phyloP scores from a whole-genome alignment of 1,284 basidiomycete genomes.

The Naganishia sp. region DNA sequence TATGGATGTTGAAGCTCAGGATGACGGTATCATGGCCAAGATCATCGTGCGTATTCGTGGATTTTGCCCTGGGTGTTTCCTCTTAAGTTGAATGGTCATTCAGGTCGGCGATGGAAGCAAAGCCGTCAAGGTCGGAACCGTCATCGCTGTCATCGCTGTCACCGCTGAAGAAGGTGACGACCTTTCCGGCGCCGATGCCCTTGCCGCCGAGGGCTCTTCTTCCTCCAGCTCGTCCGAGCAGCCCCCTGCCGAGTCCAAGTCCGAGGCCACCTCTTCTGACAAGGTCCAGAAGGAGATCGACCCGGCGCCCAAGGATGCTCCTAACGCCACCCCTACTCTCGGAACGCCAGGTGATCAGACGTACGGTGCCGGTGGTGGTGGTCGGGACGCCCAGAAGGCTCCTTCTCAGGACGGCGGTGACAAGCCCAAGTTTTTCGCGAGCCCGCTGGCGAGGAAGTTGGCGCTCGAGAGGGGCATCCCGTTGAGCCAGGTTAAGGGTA shows the following conservation, averaged over 20 bases:
- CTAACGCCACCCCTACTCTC: conserved; percentile 39
- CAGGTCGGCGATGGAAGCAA: conserved; percentile 82
- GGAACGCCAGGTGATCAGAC: conserved; percentile 55
- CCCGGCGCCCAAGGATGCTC: conserved; percentile 25
- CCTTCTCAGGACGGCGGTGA: conserved; percentile 50
- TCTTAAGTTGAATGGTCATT: not conserved
- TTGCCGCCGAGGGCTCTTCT: conserved; percentile 28
- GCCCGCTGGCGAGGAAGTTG: conserved; percentile 93
- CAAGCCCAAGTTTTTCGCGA: conserved; percentile 77
- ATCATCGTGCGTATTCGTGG: conserved; percentile 58
- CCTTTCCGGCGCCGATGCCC: conserved; percentile 57
- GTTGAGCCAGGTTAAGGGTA: conserved; percentile 84
- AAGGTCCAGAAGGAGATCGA: conserved; percentile 23
- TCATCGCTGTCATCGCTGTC: conserved; percentile 89
- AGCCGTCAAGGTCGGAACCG: conserved; percentile 77
- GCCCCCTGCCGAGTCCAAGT: conserved; percentile 35
- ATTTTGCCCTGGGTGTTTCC: not conserved
- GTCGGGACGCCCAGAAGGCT: conserved; percentile 44
- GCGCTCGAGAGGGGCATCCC: conserved; percentile 94
- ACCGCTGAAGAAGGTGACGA: conserved; percentile 93
- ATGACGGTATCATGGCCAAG: conserved; percentile 93
- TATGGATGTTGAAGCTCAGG: conserved; percentile 98
- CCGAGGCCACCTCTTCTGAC: conserved; percentile 36
- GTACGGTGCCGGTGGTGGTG: conserved; percentile 61
- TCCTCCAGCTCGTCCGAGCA: conserved; percentile 31